Evolutionary conservation across 495 filamentous ascomycete genomes (phyloP), one percentile per base, ranked within the genome.

Genomic region (Poronia punctata): DNA sequence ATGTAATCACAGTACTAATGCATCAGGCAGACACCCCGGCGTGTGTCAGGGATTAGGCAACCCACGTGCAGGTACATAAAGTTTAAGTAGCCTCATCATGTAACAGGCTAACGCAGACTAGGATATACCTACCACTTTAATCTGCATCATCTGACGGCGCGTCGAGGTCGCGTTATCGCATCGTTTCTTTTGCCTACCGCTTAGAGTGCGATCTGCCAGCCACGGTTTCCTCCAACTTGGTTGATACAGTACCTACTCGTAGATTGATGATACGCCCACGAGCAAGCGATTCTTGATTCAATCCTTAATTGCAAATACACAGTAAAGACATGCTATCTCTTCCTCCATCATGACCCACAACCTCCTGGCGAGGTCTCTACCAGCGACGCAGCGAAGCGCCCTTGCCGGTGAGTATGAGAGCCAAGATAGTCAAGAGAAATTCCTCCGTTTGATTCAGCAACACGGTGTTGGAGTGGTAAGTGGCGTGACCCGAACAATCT

Each of bases 381-480:
- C 22, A 15, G 16, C 22, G n/a, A 38, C 46, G 5, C 35, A 53
- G 23, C 50, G 41, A 17, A 20, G 26, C 16, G 33, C 45, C 15
- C 28, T 53, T n/a, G 32, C 36, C 11, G 31, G 43, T 21, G 40
- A 53, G n/a, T 42, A 48, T 19, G 52, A 53, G 20, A 56, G 49
- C 34, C 52, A 59, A 28, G 52, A 53, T 22, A 57, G 56, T 25
- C 53, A 56, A 19, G 53, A 44, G 2, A 22, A 44, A 35, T 40
- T 59, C 25, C 36, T 48, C 5, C 40, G 35, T 39, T 33, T 47
- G 11, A 41, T 49, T 26, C 42, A 40, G 14, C 28, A 54, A 17
- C 45, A 54, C 33, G 50, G 50, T 15, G 24, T 57, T 12, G 56
- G 53, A 6, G 48, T 54, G 48, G 56, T 59, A 27, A 56, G 56